phyloP scores from a whole-genome alignment of 345 rosid species.

The Dovyalis caffra region DNA sequence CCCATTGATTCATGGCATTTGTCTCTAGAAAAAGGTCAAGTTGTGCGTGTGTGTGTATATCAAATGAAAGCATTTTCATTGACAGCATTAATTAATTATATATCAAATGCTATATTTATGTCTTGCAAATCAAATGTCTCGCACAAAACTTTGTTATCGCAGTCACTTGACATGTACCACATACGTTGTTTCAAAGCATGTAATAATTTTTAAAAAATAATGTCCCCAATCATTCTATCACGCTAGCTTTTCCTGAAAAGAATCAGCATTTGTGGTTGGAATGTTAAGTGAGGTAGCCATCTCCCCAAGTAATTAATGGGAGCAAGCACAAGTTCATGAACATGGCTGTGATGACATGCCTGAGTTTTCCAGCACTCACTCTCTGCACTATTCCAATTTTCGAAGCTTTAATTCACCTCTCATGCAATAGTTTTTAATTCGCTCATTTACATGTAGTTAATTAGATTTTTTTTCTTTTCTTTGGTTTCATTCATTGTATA shows the following conservation, averaged over 20 bases:
- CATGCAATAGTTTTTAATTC: neutral
- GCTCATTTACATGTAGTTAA: neutral
- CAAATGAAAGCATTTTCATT: too few relatives aligned
- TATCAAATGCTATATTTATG: too few relatives aligned
- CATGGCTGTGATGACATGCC: neutral
- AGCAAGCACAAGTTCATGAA: neutral
- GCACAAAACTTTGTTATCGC: neutral
- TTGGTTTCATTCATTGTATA: neutral
- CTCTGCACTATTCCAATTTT: neutral
- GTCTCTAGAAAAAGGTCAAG: too few relatives aligned
- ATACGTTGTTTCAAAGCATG: neutral
- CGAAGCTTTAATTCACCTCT: neutral
- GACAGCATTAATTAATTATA: too few relatives aligned
- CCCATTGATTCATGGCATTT: too few relatives aligned
- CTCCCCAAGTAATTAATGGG: neutral
- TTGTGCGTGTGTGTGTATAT: too few relatives aligned
- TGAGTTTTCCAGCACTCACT: neutral
- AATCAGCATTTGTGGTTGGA: too few relatives aligned
- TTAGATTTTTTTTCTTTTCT: neutral
- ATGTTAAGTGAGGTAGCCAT: neutral
- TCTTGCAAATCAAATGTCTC: too few relatives aligned
- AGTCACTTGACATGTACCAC: neutral
- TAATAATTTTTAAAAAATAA: too few relatives aligned
- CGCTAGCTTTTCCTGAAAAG: neutral
- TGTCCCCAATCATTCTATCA: neutral